phyloP scores from a whole-genome alignment of 768 basidiomycete genomes.

The Cystobasidium ongulense region DNA sequence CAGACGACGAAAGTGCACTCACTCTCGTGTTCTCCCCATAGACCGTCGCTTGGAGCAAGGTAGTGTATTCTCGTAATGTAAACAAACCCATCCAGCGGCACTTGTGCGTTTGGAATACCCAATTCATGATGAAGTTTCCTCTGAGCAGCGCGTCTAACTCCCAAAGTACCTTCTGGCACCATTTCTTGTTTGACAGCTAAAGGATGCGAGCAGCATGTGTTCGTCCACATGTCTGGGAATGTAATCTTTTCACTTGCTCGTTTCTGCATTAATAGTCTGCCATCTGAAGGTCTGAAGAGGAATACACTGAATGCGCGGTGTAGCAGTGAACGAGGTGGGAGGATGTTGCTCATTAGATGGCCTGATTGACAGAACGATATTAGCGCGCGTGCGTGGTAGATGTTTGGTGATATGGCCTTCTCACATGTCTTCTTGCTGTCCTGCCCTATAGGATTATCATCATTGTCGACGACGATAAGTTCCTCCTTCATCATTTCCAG shows the following conservation, averaged over 20 bases:
- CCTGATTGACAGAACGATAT: conserved; percentile 50
- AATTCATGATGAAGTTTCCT: conserved; percentile 94
- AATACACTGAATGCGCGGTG: conserved; percentile 98
- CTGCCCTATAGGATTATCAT: conserved; percentile 75
- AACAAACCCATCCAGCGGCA: conserved; percentile 75
- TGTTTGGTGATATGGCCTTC: not conserved
- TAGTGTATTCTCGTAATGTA: conserved; percentile 96
- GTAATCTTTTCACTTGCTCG: conserved; percentile 98
- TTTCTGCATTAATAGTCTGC: conserved; percentile 85
- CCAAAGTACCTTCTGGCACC: conserved; percentile 63
- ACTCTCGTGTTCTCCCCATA: conserved; percentile 99
- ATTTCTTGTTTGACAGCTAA: conserved; percentile 54
- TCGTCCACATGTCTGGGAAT: conserved; percentile 99
- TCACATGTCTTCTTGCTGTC: conserved; percentile 92
- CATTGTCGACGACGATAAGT: conserved; percentile 77
- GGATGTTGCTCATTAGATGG: conserved; percentile 95
- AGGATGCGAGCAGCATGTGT: conserved; percentile 59
- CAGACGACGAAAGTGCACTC: conserved; percentile 38
- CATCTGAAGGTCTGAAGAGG: conserved; percentile 87
- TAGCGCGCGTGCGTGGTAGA: not conserved
- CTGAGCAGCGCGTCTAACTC: conserved; percentile 77
- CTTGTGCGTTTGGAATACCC: conserved; percentile 72
- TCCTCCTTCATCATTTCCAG: conserved; percentile 89
- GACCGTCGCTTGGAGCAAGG: conserved; percentile 78
- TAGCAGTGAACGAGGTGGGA: conserved; percentile 59